Base-by-base conservation (phyloP, 345 rosid species). In the Eucalyptus cloeziana region DNA sequence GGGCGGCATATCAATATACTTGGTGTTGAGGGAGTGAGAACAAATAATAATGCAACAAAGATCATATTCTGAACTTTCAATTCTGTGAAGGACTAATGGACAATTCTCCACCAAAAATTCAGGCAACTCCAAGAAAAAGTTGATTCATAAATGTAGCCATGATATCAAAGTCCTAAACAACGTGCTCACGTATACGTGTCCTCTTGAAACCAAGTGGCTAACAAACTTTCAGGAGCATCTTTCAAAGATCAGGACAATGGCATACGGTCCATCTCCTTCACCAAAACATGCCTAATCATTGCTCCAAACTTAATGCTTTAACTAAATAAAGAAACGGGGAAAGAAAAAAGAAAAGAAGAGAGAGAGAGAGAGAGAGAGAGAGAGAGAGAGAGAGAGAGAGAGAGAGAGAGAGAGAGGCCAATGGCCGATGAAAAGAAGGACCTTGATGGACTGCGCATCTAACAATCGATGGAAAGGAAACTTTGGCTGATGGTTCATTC, bases 211-310 rank as follows among this genome's bases (percentile, higher is more conserved):
- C 33, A 56, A 89, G 90, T 92, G 94, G 94, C 90, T 89, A 64
- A 89, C 89, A 90, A 90, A 79, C 47, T 86, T 90, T 91, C 17
- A 81, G 87, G 89, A 81, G 94, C 90, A 58, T 88, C 95, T 93
- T 89, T 92, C 93, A 89, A 4, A 85, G 79, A 88, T 90, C 80
- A 49, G 52, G 88, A 87, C 79, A 88, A 19, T 87, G 40, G 85
- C 86, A 87, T 24, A 60, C 67, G 86, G 89, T 92, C 92, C 92
- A 91, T 88, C 86, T 89, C 92, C 81, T 88, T 92, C 92, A 81
- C 89, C 87, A 89, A 86, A 87, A 76, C 71, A 47, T 56, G 49
- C 89, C 86, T 87, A 86, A 90, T 90, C 79, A 86, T 88, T 85
- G 86, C 86, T 52, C 15, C 58, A 88, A 62, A 71, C 43, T 83